Evolutionary conservation across 768 basidiomycete genomes (phyloP).

Genomic region (Termitomyces sp.): DNA sequence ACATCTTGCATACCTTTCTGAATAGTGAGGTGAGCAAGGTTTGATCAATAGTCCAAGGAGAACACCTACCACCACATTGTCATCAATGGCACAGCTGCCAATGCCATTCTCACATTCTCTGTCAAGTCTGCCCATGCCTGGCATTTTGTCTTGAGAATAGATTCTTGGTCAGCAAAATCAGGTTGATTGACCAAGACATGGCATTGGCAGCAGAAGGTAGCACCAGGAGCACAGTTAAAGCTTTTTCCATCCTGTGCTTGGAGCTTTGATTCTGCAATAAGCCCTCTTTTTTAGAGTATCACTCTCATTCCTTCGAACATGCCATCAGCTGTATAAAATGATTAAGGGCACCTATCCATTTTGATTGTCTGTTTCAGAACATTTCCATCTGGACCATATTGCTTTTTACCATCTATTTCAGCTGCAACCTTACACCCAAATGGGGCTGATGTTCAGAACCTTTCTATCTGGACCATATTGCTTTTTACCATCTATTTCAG

Average conservation of each 20-base stretch:
- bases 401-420: not conserved
- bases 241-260: constrained; percentile 8
- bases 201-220: constrained; percentile 29
- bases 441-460: no score
- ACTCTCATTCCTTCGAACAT: constrained; percentile 38
- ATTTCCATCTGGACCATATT: constrained; percentile 4
- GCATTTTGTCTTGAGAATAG: constrained; percentile 23
- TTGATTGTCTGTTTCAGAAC: not conserved
- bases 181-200: constrained; percentile 35
- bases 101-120: no score
- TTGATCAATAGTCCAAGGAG: no score
- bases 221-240: constrained; percentile 24
- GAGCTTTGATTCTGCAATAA: constrained; percentile 14
- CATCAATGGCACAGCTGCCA: no score
- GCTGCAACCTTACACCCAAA: not conserved
- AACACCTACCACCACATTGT: no score
- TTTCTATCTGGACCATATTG: no score
- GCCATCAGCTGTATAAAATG: constrained; percentile 12
- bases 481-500: no score
- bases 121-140: no score
- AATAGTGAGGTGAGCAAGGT: no score
- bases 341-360: constrained; percentile 5
- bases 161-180: constrained; percentile 34
- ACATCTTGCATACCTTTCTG: no score
- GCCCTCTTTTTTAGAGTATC: constrained; percentile 26